A percentile compares a stretch with the other conserved stretches of the same genome.
These are phyloP conservation scores for Lepiota venenata DNA, from an alignment of 768 basidiomycete genomes.

Conservation along the genomic window DNA sequence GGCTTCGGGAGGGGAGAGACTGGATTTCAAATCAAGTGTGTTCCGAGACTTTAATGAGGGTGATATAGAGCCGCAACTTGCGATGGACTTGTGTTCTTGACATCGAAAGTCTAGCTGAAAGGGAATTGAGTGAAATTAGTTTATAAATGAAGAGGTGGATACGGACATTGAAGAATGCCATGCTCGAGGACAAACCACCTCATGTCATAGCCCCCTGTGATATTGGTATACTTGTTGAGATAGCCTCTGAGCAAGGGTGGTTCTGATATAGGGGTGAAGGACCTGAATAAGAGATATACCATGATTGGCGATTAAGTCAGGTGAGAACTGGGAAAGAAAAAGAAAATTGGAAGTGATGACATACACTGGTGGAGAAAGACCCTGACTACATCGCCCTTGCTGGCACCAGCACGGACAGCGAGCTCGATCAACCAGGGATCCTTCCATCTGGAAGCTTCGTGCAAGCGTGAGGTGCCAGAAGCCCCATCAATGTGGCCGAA, in stretches of 20 bases:
- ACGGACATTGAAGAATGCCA: conserved; percentile 89
- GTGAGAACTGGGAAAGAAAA: background rate
- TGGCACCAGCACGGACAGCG: too few relatives aligned
- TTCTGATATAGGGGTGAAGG: conserved; percentile 37
- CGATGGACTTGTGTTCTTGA: conserved; percentile 85
- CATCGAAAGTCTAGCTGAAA: conserved; percentile 75
- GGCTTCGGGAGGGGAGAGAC: conserved; percentile 58
- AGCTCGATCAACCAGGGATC: conserved; percentile 80
- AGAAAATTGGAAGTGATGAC: too few relatives aligned
- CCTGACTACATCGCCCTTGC: too few relatives aligned
- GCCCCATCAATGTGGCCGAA: conserved; percentile 77
- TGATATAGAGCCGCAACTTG: conserved; percentile 87
- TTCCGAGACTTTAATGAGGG: conserved; percentile 61
- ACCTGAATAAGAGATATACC: conserved; percentile 65
- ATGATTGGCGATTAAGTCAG: conserved; percentile 59
- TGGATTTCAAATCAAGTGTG: conserved; percentile 77
- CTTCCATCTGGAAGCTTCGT: conserved; percentile 81
- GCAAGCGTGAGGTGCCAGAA: conserved; percentile 76
- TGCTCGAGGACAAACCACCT: too few relatives aligned
- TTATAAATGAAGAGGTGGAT: background rate
- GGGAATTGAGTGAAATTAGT: too few relatives aligned
- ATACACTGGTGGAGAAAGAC: too few relatives aligned
- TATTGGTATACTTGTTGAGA: too few relatives aligned
- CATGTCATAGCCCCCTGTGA: too few relatives aligned
- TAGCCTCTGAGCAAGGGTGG: conserved; percentile 72